A percentile compares a stretch with the other conserved stretches of the same genome.
Conservation (phyloP, 1,284 basidiomycete species). For the Schizophyllum commune region DNA sequence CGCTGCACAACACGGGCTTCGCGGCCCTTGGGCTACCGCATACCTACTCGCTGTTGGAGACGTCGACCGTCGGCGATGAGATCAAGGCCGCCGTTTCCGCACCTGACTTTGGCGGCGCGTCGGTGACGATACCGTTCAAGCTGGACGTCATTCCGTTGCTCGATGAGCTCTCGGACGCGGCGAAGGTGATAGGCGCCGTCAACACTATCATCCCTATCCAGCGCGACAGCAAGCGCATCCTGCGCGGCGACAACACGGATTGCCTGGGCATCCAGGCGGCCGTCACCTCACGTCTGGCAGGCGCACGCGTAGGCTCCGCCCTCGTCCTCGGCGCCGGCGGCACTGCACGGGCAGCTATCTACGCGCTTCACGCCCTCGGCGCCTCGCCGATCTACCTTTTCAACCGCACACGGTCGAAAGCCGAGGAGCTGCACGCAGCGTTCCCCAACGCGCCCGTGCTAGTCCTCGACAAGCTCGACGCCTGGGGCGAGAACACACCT, state of each 20-base stretch:
- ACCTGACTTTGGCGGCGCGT: constrained; percentile 87
- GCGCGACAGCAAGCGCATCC: constrained; percentile 37
- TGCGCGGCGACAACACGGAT: constrained; percentile 91
- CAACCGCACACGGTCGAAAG: constrained; percentile 77
- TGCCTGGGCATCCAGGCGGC: constrained; percentile 79
- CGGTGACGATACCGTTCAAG: constrained; percentile 94
- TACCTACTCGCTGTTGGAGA: constrained; percentile 74
- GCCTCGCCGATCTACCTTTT: constrained; percentile 71
- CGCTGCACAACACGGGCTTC: constrained; percentile 90
- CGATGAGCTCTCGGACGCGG: constrained; percentile 71
- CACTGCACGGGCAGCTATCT: constrained; percentile 88
- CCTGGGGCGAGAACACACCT: constrained; percentile 19
- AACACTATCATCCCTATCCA: constrained; percentile 76
- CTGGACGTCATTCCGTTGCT: constrained; percentile 79
- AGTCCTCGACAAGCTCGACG: constrained; percentile 51
- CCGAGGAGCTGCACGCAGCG: constrained; percentile 54
- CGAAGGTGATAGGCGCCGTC: constrained; percentile 81
- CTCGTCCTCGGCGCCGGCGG: constrained; percentile 91
- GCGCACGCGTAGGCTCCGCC: constrained; percentile 35
- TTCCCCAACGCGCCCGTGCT: constrained; percentile 62
- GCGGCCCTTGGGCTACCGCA: constrained; percentile 77
- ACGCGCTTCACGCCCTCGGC: constrained; percentile 71
- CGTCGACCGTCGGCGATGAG: constrained; percentile 54
- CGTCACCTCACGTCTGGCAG: constrained; percentile 17
- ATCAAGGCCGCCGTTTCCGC: constrained; percentile 58